Base-by-base conservation (phyloP, 805 yeast species). In the Lipomyces yamanashiensis region DNA sequence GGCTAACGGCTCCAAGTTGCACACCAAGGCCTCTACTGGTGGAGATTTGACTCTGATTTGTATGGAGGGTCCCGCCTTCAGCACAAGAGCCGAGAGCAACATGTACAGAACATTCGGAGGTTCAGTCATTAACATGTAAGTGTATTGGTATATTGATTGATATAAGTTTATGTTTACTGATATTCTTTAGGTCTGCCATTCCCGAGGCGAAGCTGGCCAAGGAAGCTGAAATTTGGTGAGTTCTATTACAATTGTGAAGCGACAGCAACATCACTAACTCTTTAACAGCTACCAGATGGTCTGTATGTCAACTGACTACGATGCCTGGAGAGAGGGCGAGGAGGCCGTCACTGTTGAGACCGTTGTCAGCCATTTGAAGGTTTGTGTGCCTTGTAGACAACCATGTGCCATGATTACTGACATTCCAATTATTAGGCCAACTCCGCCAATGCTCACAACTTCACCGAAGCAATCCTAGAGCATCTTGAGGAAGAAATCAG, bases 61-160 rank as follows among this genome's bases (percentile, higher is more conserved):
- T 77, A 95, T 95, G 99, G 99, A 93, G 78, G 99, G 99, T 49
- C 99, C 99, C 2, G 97, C 95, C 55, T 95, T 95, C 77, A 87
- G 96, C 44, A 95, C 99, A 13, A 84, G 99, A 69, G 98, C 99
- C 9, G 99, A 95, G 79, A 92, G 98, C 13, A 84, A 84, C 74
- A 78, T 95, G 78, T 95, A 95, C 80, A 80, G 83, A 67, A 79
- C 89, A 41, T 89, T 95, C 87, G 98, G 97, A 62, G 98, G 97
- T 7, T 85, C 92, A 40, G 96, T 95, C 61, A 95, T 95, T 76
- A 95, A 95, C 80, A 95, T 95, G 99, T 63, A 15, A 9, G 63
- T 39, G 28, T n/a, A 4, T n/a, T 33, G 39, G 34, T 40, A 17
- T 50, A 21, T 50, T 54, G 6, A 21, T 43, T 15, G 23, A 19